A percentile compares a stretch with the other conserved stretches of the same genome.
Conservation (phyloP, 805 yeast species). For the Metschnikowia noctiluminum region DNA sequence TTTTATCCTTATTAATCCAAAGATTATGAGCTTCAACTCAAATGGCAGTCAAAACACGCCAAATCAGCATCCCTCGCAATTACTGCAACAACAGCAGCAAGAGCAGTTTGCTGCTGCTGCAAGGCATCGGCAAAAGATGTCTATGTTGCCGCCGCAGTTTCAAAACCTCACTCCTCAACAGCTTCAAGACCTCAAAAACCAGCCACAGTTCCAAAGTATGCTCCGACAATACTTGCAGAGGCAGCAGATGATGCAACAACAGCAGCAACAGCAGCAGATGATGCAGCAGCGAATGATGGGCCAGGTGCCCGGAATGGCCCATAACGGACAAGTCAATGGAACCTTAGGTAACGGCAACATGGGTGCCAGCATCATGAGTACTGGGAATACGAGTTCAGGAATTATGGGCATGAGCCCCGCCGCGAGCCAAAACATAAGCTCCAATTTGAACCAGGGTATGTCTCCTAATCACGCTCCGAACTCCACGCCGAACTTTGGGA, state of each 20-base stretch:
- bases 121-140: constrained; percentile 23
- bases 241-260: constrained; percentile 39
- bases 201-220: constrained; percentile 42
- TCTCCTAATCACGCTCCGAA: background rate
- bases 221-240: constrained; percentile 39
- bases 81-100: constrained; percentile 9
- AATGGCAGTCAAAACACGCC: constrained; percentile 8
- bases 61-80: constrained; percentile 3
- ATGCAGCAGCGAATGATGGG: constrained; percentile 15
- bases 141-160: constrained; percentile 26
- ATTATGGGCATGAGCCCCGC: background rate
- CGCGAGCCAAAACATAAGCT: background rate
- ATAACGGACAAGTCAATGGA: background rate
- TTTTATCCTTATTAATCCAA: background rate
- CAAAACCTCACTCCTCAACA: constrained; percentile 39
- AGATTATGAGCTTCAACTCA: constrained; percentile 15
- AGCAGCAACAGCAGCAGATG: constrained; percentile 29
- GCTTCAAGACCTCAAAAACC: constrained; percentile 39
- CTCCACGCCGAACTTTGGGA: background rate
- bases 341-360: background rate
- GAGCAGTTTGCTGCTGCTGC: constrained; percentile 10
- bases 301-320: constrained; percentile 7
- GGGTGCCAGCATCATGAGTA: background rate
- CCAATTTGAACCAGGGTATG: background rate
- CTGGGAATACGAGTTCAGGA: background rate